Conservation (phyloP, 805 yeast species). For the Candida loeiensis region DNA sequence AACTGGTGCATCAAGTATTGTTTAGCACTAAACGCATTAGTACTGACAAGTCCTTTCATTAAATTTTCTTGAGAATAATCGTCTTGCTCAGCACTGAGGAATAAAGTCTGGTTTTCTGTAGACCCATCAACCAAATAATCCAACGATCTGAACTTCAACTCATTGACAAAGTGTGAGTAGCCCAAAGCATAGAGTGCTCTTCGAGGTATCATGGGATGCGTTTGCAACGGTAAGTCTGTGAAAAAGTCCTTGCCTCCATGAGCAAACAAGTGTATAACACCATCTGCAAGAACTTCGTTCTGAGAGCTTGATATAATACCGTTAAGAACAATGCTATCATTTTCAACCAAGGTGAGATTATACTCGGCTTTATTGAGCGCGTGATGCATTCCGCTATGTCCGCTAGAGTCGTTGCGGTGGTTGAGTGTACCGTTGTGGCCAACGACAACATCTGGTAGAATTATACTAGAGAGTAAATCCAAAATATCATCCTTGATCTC, state of each 20-base stretch:
- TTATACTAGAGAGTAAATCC: slow-evolving; percentile 22
- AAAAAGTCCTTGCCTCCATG: slow-evolving; percentile 17
- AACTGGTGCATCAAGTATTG: slow-evolving; percentile 61
- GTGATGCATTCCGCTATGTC: background rate
- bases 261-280: slow-evolving; percentile 33
- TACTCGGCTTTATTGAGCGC: slow-evolving; percentile 12
- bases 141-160: slow-evolving; percentile 58
- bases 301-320: slow-evolving; percentile 15
- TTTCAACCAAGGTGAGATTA: slow-evolving; percentile 11
- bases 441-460: slow-evolving; percentile 24
- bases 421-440: slow-evolving; percentile 29
- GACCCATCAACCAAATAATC: slow-evolving; percentile 53
- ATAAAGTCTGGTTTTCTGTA: slow-evolving; percentile 53
- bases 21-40: slow-evolving; percentile 24
- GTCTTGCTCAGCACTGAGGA: slow-evolving; percentile 45
- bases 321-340: slow-evolving; percentile 19
- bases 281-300: slow-evolving; percentile 27
- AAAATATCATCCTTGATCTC: slow-evolving; percentile 31
- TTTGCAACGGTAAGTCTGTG: slow-evolving; percentile 17
- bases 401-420: background rate
- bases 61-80: slow-evolving; percentile 26
- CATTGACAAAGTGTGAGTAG: slow-evolving; percentile 64
- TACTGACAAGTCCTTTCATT: background rate
- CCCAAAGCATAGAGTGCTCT: slow-evolving; percentile 40
- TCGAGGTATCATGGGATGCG: slow-evolving; percentile 29